Evolutionary conservation across 2,329 filamentous ascomycete genomes (phyloP), one percentile per base, ranked within the genome.

Genomic region (Penicillium sp.): DNA sequence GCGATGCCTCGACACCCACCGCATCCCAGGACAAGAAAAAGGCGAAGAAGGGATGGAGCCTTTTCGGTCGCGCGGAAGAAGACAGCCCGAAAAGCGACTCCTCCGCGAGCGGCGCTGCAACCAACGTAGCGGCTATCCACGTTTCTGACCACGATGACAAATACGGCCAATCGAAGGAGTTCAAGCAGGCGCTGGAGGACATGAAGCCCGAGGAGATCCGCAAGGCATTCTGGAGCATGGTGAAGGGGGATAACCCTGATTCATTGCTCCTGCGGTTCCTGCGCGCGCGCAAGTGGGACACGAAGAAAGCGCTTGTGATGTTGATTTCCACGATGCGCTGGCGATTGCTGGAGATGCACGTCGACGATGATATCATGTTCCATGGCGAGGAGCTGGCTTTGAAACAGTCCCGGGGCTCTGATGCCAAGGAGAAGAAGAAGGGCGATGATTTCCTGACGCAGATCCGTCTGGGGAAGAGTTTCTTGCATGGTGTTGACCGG

Each of bases 171-270:
- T 87, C 81, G 31, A 93, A 92, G 71, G 84, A 90, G 41, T 96
- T 90, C 71, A 82, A 89, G 59, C 83, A 92, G 34, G 89, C 89
- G 0, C 72, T 99, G 9, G 84, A 86, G 41, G 88, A 80, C 52
- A 80, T 87, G 63, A 80, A 83, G 0, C 88, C 92, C 0, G 89
- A 95, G 62, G 79, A 86, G 36, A 82, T 99, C 57, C 83, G 90
- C 44, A 77, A 79, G 13, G 85, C 90, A 0, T 87, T 97, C 65
- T 97, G 93, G 93, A 80, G 76, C 58, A 95, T 96, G 89, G 82
- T 92, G 50, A 99, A 97, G 75, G 86, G 93, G 63, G 93, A 99
- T 65, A 83, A 97, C 66, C 93, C 93, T 0, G 93, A 99, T 72
- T 87, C 86, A 2, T 75, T 95, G 14, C 74, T 92, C 13, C 74